Conservation (phyloP, 768 basidiomycete genomes). For the Clathrus columnatus region DNA sequence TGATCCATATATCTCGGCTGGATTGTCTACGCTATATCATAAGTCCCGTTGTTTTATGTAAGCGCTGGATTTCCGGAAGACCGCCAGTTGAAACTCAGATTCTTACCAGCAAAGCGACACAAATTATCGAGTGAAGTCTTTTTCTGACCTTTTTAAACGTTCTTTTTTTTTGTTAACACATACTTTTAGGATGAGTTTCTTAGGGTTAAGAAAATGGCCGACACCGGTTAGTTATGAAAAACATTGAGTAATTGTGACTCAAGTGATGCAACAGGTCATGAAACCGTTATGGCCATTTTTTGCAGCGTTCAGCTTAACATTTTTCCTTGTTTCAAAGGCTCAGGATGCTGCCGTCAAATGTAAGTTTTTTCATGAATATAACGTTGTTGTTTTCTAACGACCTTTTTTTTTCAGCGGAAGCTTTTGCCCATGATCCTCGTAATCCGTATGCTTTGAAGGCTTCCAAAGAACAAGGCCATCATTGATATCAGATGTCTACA, state of each 20-base stretch:
- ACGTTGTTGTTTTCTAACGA: slow-evolving; percentile 6
- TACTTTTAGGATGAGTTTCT: slow-evolving; percentile 64
- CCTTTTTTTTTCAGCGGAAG: slow-evolving; percentile 37
- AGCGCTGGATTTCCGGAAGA: background rate
- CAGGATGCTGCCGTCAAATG: slow-evolving; percentile 66
- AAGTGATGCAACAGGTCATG: slow-evolving; percentile 38
- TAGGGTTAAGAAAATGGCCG: slow-evolving; percentile 76
- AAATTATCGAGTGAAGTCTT: too few relatives aligned
- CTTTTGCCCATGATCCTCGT: slow-evolving; percentile 65
- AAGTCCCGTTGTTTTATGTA: background rate
- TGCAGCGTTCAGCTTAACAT: slow-evolving; percentile 51
- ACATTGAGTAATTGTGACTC: slow-evolving; percentile 3
- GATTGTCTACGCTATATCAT: background rate
- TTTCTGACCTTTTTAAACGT: too few relatives aligned
- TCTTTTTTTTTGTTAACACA: too few relatives aligned
- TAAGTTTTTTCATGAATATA: slow-evolving; percentile 32
- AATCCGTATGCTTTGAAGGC: slow-evolving; percentile 79
- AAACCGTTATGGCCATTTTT: slow-evolving; percentile 80
- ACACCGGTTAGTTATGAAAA: slow-evolving; percentile 51
- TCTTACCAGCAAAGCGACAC: too few relatives aligned
- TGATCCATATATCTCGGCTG: too few relatives aligned
- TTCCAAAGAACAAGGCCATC: slow-evolving; percentile 46
- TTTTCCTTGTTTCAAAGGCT: slow-evolving; percentile 56
- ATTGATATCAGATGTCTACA: too few relatives aligned
- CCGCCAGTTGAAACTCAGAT: background rate